phyloP scores from a whole-genome alignment of 495 filamentous ascomycete genomes.

The Penicillium turbatum region DNA sequence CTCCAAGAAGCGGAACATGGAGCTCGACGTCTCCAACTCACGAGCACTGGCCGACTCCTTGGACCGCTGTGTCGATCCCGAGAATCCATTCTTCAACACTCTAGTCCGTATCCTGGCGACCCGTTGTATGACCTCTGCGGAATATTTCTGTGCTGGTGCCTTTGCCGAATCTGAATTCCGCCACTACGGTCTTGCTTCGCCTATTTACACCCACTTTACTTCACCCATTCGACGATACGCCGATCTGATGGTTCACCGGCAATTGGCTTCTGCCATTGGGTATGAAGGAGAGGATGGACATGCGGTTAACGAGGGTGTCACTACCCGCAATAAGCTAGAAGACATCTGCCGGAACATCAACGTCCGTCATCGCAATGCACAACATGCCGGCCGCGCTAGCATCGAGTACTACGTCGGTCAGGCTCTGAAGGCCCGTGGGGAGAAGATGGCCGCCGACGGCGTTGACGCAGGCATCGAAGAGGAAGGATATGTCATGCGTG shows the following conservation, averaged over 20 bases:
- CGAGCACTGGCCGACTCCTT: conserved; percentile 87
- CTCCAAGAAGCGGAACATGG: conserved; percentile 73
- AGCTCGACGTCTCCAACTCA: conserved; percentile 76
- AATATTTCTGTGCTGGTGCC: conserved; percentile 94
- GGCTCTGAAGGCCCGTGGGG: conserved; percentile 77
- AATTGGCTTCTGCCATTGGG: conserved; percentile 89
- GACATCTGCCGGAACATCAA: conserved; percentile 98
- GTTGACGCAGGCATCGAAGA: conserved; percentile 56
- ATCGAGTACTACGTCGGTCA: conserved; percentile 98
- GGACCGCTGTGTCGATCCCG: conserved; percentile 72
- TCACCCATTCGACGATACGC: conserved; percentile 95
- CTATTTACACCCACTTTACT: conserved; percentile 99
- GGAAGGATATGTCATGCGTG: conserved; percentile 92
- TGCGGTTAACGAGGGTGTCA: conserved; percentile 67
- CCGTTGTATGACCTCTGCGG: conserved; percentile 97
- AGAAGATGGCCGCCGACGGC: conserved; percentile 39
- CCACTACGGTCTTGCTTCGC: conserved; percentile 90
- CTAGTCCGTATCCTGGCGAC: conserved; percentile 95
- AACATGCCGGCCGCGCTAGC: conserved; percentile 86
- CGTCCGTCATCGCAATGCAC: conserved; percentile 91
- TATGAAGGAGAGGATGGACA: conserved; percentile 63
- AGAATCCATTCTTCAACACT: conserved; percentile 98
- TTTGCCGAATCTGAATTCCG: conserved; percentile 90
- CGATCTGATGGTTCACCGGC: conserved; percentile 87
- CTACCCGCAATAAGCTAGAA: conserved; percentile 72